Base-by-base conservation (phyloP, 1,139 yeast species). In the Williopsis jadinii region DNA sequence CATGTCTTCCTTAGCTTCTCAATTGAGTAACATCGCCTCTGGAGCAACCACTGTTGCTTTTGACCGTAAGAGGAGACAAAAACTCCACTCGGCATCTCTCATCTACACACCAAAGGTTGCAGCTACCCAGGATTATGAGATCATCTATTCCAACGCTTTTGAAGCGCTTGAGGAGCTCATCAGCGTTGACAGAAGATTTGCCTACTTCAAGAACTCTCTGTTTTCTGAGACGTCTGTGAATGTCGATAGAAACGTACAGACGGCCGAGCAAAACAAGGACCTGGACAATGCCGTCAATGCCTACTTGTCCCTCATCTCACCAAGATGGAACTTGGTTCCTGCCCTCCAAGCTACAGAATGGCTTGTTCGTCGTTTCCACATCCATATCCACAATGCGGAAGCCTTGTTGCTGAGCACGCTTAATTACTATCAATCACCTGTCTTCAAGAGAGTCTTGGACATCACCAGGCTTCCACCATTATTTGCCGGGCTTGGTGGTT, bases 291-390 rank as follows among this genome's bases (percentile, higher is more conserved):
- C 92, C 32, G 75, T 92, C 41, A 75, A 77, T 46, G 81, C 82
- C 13, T 92, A 86, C 56, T 66, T 92, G 47, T 71, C 81, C 40
- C 68, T 90, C 50, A 68, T 80, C n/a, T 83, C 95, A 3, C 60
- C 70, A 14, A 64, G 62, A 51, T 79, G 92, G 71, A 75, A 77
- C 48, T 67, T 88, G 41, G 73, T 80, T 28, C 86, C 95, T 12
- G 75, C 96, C 2, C 60, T 87, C 39, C 82, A 81, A 55, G 94
- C 97, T 10, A 70, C 87, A 11, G 99, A 92, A 66, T 92, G 98
- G 98, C 75, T 92, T 32, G 82, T 92, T 26, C 82, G 98, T 66
- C 75, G 97, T 54, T 94, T 90, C 61, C 87, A 85, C 59, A 78
- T 86, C 51, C 92, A 92, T 58, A 71, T 85, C 37, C 83, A 84